Conservation (phyloP, 768 basidiomycete genomes). For the Mycena belliarum region DNA sequence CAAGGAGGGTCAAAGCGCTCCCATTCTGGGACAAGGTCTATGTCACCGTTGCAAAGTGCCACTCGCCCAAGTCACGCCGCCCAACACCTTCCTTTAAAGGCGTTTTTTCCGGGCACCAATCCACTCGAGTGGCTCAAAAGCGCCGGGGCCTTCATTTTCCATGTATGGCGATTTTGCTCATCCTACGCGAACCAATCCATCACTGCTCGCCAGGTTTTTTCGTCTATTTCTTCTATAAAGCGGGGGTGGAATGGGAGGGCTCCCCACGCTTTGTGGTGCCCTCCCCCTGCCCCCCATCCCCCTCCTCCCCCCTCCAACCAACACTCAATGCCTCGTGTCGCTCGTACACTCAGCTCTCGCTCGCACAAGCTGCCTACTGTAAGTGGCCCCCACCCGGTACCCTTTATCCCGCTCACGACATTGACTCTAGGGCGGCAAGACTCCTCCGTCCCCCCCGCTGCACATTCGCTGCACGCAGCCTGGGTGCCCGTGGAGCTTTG, state of each 20-base stretch:
- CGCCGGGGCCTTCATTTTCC: too few species aligned
- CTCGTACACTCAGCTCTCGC: background rate
- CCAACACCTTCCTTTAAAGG: constrained; percentile 13
- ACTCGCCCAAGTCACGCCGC: background rate
- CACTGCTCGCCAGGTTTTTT: too few species aligned
- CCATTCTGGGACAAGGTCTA: constrained; percentile 10
- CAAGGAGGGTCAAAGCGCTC: constrained; percentile 12
- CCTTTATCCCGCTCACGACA: background rate
- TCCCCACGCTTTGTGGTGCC: constrained; percentile 5
- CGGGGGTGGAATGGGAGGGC: background rate
- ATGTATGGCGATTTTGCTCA: constrained; percentile 2
- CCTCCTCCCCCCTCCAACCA: background rate
- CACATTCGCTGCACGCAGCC: background rate
- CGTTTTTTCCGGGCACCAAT: background rate
- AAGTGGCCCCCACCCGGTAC: background rate
- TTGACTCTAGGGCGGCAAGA: background rate
- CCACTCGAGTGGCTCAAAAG: too few species aligned
- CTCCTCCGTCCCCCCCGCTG: constrained; percentile 2
- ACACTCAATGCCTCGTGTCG: constrained; percentile 7
- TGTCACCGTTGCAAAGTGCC: constrained; percentile 1
- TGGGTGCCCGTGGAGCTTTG: constrained; percentile 11
- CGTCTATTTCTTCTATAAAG: constrained; percentile 5
- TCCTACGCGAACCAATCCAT: constrained; percentile 2
- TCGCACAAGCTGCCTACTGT: background rate
- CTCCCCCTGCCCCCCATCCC: background rate